Evolutionary conservation across 148 eudicot genomes (phyloP).

Genomic region (Fagopyrum tataricum): DNA sequence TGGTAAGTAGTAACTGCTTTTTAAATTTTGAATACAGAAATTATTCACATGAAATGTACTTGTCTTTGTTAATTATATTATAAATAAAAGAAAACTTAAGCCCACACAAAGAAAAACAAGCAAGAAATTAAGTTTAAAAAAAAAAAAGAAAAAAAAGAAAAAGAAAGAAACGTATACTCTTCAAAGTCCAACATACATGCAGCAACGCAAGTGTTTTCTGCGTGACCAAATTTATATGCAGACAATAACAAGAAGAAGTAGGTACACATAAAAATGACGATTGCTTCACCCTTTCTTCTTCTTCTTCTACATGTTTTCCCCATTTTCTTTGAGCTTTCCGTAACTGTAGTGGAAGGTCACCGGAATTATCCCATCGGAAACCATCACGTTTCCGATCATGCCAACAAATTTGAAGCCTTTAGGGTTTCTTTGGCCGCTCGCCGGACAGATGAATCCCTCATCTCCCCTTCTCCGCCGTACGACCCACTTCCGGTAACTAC

Average conservation of each 20-base stretch:
- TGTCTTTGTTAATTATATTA: background rate
- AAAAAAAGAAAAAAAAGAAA: background rate
- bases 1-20: background rate
- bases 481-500: background rate
- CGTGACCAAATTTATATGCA: background rate
- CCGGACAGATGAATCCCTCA: background rate
- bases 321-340: background rate
- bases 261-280: background rate
- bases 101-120: background rate
- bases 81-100: background rate
- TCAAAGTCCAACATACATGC: background rate
- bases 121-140: background rate
- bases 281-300: background rate
- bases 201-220: background rate
- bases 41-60: background rate
- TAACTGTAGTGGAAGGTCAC: background rate
- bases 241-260: background rate
- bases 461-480: background rate
- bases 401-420: background rate
- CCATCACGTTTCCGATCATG: background rate
- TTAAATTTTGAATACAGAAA: background rate
- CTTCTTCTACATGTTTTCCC: background rate
- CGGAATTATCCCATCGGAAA: background rate
- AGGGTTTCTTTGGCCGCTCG: conserved; percentile 4
- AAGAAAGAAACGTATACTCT: background rate